phyloP scores from a whole-genome alignment of 228 moss, liverwort and hornwort genomes.

The Sphagnum magellanicum region DNA sequence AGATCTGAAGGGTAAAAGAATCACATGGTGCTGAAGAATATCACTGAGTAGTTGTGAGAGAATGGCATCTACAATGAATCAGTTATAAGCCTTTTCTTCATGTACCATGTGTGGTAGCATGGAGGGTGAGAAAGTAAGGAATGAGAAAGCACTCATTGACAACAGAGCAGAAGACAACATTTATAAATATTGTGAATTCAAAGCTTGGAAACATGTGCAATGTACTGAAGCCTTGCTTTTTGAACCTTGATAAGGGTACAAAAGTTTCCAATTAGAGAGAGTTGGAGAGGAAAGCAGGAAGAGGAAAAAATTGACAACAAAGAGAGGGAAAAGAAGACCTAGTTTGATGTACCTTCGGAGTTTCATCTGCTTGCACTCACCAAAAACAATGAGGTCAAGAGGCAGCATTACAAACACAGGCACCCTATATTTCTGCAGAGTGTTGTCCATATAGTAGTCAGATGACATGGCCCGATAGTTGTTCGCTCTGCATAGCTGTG shows the following conservation, averaged over 20 bases:
- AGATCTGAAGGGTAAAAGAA: background rate
- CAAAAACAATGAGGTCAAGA: conserved; percentile 8
- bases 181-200: too few relatives aligned
- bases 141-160: too few relatives aligned
- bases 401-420: conserved; percentile 17
- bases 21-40: background rate
- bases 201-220: too few relatives aligned
- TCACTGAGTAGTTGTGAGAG: background rate
- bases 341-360: conserved; percentile 5
- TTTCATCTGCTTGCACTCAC: conserved; percentile 3
- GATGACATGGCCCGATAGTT: conserved; percentile 1
- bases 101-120: too few relatives aligned
- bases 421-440: conserved; percentile 2
- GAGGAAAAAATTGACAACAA: background rate
- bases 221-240: too few relatives aligned
- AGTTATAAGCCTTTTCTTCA: too few relatives aligned
- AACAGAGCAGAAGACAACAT: too few relatives aligned
- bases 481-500: conserved; percentile 3
- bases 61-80: too few relatives aligned
- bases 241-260: too few relatives aligned
- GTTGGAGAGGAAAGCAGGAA: background rate
- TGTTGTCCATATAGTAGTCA: conserved; percentile 1
- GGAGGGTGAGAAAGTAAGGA: too few relatives aligned
- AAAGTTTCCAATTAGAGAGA: too few relatives aligned
- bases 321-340: too few relatives aligned